These are phyloP conservation scores for Fraxinus greggii DNA, from an alignment of 305 asterid genomes.

Conservation along the genomic window DNA sequence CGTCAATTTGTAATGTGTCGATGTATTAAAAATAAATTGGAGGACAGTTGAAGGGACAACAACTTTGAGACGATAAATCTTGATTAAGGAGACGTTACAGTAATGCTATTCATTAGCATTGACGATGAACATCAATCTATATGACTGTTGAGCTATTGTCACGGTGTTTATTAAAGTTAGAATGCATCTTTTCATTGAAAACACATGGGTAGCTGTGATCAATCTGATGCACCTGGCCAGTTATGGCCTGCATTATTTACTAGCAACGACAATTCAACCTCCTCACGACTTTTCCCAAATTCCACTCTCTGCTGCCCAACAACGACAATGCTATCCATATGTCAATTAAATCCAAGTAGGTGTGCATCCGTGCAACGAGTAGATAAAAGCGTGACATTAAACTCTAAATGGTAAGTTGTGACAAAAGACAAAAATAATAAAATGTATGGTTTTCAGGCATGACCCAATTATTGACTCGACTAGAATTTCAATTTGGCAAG, in stretches of 20 bases:
- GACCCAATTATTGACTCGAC: background rate
- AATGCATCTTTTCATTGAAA: too few species aligned
- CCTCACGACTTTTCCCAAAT: background rate
- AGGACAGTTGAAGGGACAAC: background rate
- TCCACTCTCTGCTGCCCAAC: background rate
- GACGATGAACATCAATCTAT: background rate
- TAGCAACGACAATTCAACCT: background rate
- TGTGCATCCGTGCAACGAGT: background rate
- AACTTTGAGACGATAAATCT: background rate
- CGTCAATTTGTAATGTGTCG: background rate
- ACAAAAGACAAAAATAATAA: background rate
- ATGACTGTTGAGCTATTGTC: background rate
- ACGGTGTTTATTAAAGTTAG: too few species aligned
- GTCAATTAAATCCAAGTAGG: background rate
- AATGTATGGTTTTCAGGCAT: too few species aligned
- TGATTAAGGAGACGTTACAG: background rate
- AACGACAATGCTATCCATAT: background rate
- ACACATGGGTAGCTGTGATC: background rate
- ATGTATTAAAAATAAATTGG: background rate
- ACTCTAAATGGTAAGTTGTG: too few species aligned
- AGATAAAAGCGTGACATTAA: background rate
- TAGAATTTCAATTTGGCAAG: background rate
- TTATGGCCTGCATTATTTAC: background rate
- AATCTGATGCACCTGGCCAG: too few species aligned
- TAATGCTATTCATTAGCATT: too few species aligned